phyloP scores from a whole-genome alignment of 2,329 filamentous ascomycete species.

The Penicillium sp. region DNA sequence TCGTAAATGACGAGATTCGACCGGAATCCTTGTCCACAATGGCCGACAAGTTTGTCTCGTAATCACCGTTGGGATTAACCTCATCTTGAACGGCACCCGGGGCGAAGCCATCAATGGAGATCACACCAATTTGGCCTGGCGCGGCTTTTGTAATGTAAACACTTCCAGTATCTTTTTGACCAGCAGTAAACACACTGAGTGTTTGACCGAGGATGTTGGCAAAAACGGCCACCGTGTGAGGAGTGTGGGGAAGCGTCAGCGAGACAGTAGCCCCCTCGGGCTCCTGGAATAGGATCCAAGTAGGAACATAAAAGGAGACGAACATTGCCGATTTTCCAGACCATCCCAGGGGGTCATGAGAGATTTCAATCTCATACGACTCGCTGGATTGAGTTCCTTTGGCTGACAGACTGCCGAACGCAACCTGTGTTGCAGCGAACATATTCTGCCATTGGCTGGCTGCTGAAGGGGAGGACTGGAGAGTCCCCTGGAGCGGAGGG shows the following conservation, averaged over 20 bases:
- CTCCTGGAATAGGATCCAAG: not conserved
- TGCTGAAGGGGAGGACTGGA: not conserved
- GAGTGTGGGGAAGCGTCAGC: not conserved
- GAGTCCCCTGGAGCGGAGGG: not conserved
- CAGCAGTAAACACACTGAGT: constrained; percentile 5
- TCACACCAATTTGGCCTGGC: not conserved
- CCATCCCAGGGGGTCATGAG: not conserved
- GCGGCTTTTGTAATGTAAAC: not conserved
- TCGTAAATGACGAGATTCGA: not conserved
- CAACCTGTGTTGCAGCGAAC: not conserved
- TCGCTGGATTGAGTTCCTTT: not conserved
- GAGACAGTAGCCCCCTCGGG: not conserved
- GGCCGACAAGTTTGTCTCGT: not conserved
- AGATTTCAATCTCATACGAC: not conserved
- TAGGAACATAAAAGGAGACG: not conserved
- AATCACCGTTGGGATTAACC: not conserved
- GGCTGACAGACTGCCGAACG: not conserved
- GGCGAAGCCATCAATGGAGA: not conserved
- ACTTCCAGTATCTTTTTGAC: constrained; percentile 12
- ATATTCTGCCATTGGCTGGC: not conserved
- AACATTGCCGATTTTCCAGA: not conserved
- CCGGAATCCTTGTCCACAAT: not conserved
- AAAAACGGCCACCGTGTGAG: not conserved
- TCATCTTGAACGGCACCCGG: not conserved
- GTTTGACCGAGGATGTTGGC: not conserved